These are phyloP conservation scores for Fusarium sp. DNA, from an alignment of 2,329 filamentous ascomycete species.

Conservation along the genomic window DNA sequence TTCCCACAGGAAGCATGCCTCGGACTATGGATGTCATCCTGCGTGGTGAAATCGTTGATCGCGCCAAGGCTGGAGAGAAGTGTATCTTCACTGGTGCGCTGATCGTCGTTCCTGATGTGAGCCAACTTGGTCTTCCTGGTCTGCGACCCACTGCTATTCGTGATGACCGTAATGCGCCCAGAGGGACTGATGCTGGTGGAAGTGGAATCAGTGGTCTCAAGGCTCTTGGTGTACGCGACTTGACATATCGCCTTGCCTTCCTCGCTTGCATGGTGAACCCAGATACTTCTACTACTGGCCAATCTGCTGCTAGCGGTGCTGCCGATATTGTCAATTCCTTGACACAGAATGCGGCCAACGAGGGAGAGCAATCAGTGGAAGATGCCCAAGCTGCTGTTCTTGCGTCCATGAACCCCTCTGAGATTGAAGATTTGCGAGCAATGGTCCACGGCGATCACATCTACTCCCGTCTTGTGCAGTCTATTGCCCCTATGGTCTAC, in stretches of 20 bases:
- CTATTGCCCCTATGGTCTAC: slow-evolving; percentile 95
- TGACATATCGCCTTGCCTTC: slow-evolving; percentile 97
- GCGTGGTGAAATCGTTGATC: slow-evolving; percentile 96
- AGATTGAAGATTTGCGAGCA: slow-evolving; percentile 90
- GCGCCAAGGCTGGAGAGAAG: slow-evolving; percentile 97
- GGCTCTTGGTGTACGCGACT: slow-evolving; percentile 90
- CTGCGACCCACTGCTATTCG: slow-evolving; percentile 84
- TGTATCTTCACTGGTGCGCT: slow-evolving; percentile 97
- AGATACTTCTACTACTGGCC: slow-evolving; percentile 84
- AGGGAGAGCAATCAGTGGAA: slow-evolving; percentile 79
- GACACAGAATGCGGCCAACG: slow-evolving; percentile 71
- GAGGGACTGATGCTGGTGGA: slow-evolving; percentile 84
- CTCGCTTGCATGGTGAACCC: slow-evolving; percentile 95
- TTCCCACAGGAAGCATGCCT: slow-evolving; percentile 98
- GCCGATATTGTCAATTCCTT: slow-evolving; percentile 88
- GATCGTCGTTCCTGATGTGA: slow-evolving; percentile 97
- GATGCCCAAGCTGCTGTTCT: slow-evolving; percentile 90
- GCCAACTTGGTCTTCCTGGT: slow-evolving; percentile 91
- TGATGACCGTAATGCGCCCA: slow-evolving; percentile 79
- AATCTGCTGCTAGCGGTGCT: slow-evolving; percentile 72
- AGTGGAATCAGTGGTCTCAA: slow-evolving; percentile 90
- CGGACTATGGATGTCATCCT: slow-evolving; percentile 97
- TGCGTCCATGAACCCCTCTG: slow-evolving; percentile 83
- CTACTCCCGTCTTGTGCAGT: slow-evolving; percentile 91
- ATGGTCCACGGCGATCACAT: slow-evolving; percentile 98